Evolutionary conservation across 1,284 basidiomycete genomes (phyloP).

Genomic region (Microbotryum lychnidis-dioicae): DNA sequence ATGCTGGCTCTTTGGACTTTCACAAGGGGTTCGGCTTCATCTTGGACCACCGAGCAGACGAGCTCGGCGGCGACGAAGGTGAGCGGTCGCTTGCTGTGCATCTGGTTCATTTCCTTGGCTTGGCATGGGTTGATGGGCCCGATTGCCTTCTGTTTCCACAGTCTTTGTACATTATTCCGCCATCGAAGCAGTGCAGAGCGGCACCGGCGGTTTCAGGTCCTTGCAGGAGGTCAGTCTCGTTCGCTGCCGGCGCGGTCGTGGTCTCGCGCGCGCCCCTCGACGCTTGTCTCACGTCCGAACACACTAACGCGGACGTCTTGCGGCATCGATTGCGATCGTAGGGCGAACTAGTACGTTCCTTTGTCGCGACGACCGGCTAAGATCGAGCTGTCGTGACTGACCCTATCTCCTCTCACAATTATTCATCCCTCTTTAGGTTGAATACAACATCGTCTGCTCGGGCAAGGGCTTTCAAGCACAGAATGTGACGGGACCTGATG

Average conservation of each 20-base stretch:
- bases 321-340: no score
- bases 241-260: no score
- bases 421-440: not conserved
- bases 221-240: not conserved
- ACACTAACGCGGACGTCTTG: no score
- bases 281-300: no score
- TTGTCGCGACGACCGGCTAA: no score
- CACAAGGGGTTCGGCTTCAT: slow-evolving; percentile 26
- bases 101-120: not conserved
- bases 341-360: no score
- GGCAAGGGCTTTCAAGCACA: slow-evolving; percentile 1
- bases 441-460: not conserved
- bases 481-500: not conserved
- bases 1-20: not conserved
- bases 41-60: slow-evolving; percentile 11
- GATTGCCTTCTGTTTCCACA: not conserved
- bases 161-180: slow-evolving; percentile 29
- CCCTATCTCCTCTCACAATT: no score
- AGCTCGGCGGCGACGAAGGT: slow-evolving; percentile 16
- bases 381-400: no score
- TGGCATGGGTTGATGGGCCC: not conserved
- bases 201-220: not conserved
- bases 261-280: no score
- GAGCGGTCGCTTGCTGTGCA: not conserved
- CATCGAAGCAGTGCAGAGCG: slow-evolving; percentile 4